phyloP scores from a whole-genome alignment of 305 asterid genomes.

The Solanum hybrid region DNA sequence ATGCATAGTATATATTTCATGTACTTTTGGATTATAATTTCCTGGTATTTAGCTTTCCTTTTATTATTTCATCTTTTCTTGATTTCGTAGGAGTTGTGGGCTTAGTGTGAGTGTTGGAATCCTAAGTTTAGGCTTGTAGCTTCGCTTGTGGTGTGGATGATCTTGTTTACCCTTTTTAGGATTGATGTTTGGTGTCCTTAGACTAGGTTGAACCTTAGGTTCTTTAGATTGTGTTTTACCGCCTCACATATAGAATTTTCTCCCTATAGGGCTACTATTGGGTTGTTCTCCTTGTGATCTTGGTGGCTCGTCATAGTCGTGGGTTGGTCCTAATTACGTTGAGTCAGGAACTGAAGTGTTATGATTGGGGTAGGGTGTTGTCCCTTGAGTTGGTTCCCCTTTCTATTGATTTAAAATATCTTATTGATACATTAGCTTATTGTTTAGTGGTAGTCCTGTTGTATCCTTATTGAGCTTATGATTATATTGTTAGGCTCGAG shows the following conservation, averaged over 20 bases:
- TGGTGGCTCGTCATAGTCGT: neutral
- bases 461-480: neutral
- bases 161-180: neutral
- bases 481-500: neutral
- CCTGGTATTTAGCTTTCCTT: neutral
- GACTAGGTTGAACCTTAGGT: neutral
- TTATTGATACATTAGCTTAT: too few relatives aligned
- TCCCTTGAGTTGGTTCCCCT: neutral
- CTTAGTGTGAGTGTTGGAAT: neutral
- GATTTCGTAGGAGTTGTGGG: neutral
- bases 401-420: too few relatives aligned
- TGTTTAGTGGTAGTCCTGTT: neutral
- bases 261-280: neutral
- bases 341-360: neutral
- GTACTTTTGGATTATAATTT: neutral
- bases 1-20: too few relatives aligned
- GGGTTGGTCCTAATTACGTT: neutral
- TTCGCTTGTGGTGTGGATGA: neutral
- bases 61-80: neutral
- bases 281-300: neutral
- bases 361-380: neutral
- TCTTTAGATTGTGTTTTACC: neutral
- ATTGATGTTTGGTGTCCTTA: neutral
- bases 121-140: neutral
- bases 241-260: neutral